Percentiles rank a stretch among this genome's conserved stretches.
These are phyloP conservation scores for Trichosanthes cucumerina DNA, from an alignment of 306 rosid genomes.

Conservation along the genomic window DNA sequence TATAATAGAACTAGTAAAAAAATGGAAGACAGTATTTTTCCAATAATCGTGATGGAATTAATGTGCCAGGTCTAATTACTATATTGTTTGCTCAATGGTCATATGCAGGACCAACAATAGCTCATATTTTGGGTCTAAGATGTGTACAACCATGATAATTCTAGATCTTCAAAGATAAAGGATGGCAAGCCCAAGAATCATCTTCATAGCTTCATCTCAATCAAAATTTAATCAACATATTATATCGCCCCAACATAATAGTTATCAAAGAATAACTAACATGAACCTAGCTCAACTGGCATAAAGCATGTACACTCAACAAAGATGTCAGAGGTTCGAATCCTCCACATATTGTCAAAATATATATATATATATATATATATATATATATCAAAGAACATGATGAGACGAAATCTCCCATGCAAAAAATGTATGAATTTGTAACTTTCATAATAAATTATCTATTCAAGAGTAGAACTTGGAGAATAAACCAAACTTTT, in stretches of 20 bases:
- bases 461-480: background rate
- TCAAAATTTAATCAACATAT: background rate
- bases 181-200: background rate
- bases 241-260: background rate
- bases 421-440: background rate
- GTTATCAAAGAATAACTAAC: background rate
- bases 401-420: background rate
- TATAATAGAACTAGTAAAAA: constrained; percentile 13
- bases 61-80: background rate
- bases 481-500: background rate
- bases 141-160: background rate
- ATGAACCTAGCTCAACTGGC: too few relatives aligned
- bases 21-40: background rate
- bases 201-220: background rate
- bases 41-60: background rate
- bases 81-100: background rate
- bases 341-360: too few relatives aligned
- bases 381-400: background rate
- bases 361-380: too few relatives aligned
- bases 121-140: background rate
- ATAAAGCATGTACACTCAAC: too few relatives aligned
- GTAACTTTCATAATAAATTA: background rate
- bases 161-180: background rate
- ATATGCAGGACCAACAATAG: background rate
- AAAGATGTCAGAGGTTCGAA: too few relatives aligned